These are phyloP conservation scores for Gillenia trifoliata DNA, from an alignment of 306 rosid species.

Conservation along the genomic window DNA sequence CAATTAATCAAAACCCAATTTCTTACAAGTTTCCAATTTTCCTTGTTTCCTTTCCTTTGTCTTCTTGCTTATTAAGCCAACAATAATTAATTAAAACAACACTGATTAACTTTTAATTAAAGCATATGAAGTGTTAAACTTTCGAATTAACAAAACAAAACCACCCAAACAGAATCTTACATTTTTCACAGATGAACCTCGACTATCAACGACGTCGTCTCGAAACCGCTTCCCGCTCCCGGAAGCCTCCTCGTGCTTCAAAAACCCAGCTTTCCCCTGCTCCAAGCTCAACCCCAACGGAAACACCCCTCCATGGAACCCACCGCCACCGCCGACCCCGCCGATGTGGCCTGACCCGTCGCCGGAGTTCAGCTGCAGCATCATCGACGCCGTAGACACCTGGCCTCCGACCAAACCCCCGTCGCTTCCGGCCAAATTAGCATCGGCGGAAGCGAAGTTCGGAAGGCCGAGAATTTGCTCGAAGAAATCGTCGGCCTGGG, in stretches of 20 bases:
- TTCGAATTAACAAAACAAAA: neutral
- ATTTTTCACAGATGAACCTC: slow-evolving; percentile 58
- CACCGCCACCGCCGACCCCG: slow-evolving; percentile 39
- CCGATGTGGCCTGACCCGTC: slow-evolving; percentile 49
- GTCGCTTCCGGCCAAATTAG: slow-evolving; percentile 42
- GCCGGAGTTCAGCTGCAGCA: slow-evolving; percentile 80
- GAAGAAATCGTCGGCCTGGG: slow-evolving; percentile 77
- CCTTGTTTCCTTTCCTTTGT: slow-evolving; percentile 4
- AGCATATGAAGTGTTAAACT: neutral
- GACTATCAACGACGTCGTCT: slow-evolving; percentile 55
- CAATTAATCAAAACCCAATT: neutral
- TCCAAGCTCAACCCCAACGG: slow-evolving; percentile 87
- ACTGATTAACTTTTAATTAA: neutral
- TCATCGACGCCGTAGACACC: slow-evolving; percentile 44
- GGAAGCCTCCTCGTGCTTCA: slow-evolving; percentile 84
- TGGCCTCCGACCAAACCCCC: slow-evolving; percentile 40
- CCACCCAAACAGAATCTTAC: slow-evolving; percentile 29
- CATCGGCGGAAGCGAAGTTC: slow-evolving; percentile 54
- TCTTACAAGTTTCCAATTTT: slow-evolving; percentile 1
- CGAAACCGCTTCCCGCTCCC: slow-evolving; percentile 80
- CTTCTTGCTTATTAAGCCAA: neutral
- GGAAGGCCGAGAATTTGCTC: slow-evolving; percentile 87
- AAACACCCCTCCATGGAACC: slow-evolving; percentile 61
- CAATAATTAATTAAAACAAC: neutral
- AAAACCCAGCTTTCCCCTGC: slow-evolving; percentile 65